Evolutionary conservation across 345 rosid genomes (phyloP), one percentile per base, ranked within the genome.

Genomic region (Pugionium dolabratum): DNA sequence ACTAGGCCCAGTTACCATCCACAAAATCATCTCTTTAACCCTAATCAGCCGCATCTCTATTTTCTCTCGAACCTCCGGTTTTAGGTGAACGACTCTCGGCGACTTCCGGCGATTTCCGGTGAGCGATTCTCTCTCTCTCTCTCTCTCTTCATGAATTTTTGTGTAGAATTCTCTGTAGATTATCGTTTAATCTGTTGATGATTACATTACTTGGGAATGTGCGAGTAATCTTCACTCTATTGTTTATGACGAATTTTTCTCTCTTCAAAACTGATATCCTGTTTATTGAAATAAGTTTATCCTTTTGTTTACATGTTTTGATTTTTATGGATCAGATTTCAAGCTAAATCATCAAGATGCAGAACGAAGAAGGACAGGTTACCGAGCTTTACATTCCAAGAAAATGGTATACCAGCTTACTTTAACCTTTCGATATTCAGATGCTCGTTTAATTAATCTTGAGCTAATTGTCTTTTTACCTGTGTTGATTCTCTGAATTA

Each of bases 311-410:
- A 5, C 40, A 0, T 36, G 4, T 36, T 5, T 36, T 5, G 5
- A 35, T n/a, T 29, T 34, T 49, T 39, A 25, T 43, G 28, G 5
- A 32, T 4, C 60, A 59, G 76, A 53, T 58, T 36, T 11, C 2
- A 46, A 67, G 52, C 37, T 37, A 30, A 58, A 54, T 5, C 56
- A 5, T 37, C 53, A 69, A 88, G 81, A 90, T 94, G 99, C 95
- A 94, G 83, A 94, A 90, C 89, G 97, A 94, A 30, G 97, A 88
- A 67, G 98, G 97, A 2, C 80, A 83, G 2, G 74, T 78, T 72
- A 90, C 88, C 70, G 97, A 93, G 70, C 90, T 93, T 5, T 90
- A 86, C 86, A 88, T 86, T 78, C 97, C 97, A 11, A 84, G 98
- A 69, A 93, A 93, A 67, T 90, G 97, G 97, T 93, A 76, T 29